Conservation (phyloP, 1,139 yeast genomes). For the Zhuliangozyma blackwelliae region DNA sequence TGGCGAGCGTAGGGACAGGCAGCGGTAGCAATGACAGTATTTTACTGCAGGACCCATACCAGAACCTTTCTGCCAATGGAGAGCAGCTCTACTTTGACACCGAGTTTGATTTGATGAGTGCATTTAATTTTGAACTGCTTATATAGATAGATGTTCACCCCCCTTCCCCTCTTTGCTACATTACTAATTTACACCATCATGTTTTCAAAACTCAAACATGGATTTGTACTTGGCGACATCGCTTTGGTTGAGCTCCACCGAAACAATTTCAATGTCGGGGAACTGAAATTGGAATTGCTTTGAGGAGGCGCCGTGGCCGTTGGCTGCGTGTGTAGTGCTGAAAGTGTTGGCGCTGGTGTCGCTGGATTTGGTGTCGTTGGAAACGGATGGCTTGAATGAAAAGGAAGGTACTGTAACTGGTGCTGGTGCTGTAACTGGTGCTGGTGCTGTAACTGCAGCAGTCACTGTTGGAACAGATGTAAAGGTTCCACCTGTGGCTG, state of each 20-base stretch:
- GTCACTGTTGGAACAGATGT: not conserved
- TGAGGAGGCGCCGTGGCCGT: too few species aligned
- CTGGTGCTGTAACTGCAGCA: not conserved
- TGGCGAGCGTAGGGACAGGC: not conserved
- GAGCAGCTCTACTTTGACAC: conserved; percentile 2
- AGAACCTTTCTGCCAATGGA: not conserved
- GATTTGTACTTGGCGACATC: conserved; percentile 26
- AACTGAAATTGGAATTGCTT: conserved; percentile 16
- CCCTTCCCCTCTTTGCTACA: too few species aligned
- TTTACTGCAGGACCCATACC: too few species aligned
- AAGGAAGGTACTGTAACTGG: not conserved
- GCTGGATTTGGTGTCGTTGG: too few species aligned
- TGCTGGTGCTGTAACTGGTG: not conserved
- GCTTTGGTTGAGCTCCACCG: conserved; percentile 18
- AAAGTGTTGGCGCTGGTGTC: too few species aligned
- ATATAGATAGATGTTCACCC: too few species aligned
- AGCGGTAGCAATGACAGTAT: not conserved
- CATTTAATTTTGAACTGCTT: conserved; percentile 1
- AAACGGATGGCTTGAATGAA: not conserved
- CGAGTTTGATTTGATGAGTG: conserved; percentile 5
- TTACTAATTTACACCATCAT: too few species aligned
- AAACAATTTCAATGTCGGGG: conserved; percentile 25
- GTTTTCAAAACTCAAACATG: conserved; percentile 22
- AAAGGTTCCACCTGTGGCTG: too few species aligned
- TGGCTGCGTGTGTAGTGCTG: too few species aligned